phyloP scores from a whole-genome alignment of 768 basidiomycete genomes.

The Dacryopinax primogenitus region DNA sequence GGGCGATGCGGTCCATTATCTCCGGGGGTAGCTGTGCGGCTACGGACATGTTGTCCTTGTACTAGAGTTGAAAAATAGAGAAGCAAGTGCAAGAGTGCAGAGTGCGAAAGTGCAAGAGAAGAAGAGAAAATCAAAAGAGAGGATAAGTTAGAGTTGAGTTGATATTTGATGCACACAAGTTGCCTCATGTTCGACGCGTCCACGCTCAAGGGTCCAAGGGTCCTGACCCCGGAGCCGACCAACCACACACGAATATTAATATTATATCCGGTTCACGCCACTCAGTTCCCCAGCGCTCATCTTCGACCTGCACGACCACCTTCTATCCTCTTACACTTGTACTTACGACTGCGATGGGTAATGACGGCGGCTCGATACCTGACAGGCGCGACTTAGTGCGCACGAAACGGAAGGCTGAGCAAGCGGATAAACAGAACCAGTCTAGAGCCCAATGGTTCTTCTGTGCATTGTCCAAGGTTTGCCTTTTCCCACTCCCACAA shows the following conservation, averaged over 20 bases:
- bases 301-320: background rate
- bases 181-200: slow-evolving; percentile 8
- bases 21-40: background rate
- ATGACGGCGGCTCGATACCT: slow-evolving; percentile 30
- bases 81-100: background rate
- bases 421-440: slow-evolving; percentile 84
- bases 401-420: slow-evolving; percentile 48
- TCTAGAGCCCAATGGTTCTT: slow-evolving; percentile 79
- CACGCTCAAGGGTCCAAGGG: background rate
- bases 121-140: background rate
- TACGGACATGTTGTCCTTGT: background rate
- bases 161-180: no score
- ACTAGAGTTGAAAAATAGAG: background rate
- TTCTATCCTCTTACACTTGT: background rate
- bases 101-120: background rate
- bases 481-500: no score
- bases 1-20: slow-evolving; percentile 3
- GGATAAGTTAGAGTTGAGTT: no score
- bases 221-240: background rate
- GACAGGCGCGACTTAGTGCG: slow-evolving; percentile 30
- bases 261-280: background rate
- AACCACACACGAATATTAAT: background rate
- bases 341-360: slow-evolving; percentile 16
- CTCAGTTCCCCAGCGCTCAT: background rate
- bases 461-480: slow-evolving; percentile 89